Percentiles rank a stretch among this genome's conserved stretches.
Evolutionary conservation across 352 stramenopile genomes (phyloP).

Genomic region (Globisporangium nagaii): DNA sequence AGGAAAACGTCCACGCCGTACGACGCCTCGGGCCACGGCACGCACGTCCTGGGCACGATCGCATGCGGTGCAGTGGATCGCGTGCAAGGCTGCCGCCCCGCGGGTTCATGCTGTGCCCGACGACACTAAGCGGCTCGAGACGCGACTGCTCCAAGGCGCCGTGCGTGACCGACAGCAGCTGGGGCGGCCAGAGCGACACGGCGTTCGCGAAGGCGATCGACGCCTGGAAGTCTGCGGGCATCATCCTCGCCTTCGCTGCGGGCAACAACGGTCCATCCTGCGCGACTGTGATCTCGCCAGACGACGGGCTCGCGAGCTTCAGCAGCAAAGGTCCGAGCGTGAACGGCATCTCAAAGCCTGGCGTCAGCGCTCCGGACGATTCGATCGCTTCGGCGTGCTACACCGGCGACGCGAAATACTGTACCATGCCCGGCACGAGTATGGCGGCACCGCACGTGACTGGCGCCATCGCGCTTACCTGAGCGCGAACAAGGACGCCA

Average conservation of each 20-base stretch:
- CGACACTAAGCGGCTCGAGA: neutral
- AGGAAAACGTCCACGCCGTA: constrained; percentile 2
- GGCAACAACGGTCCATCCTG: constrained; percentile 14
- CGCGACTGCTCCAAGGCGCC: constrained; percentile 17
- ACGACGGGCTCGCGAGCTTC: constrained; percentile 1
- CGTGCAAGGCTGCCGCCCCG: constrained; percentile 10
- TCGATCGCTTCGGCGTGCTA: no score
- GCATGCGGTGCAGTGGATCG: constrained; percentile 20
- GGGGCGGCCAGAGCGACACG: neutral
- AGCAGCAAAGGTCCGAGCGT: no score
- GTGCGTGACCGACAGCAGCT: constrained; percentile 18
- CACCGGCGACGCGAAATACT: no score
- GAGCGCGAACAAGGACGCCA: no score
- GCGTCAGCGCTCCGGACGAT: no score
- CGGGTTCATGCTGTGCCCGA: constrained; percentile 16
- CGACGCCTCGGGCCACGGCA: constrained; percentile 18
- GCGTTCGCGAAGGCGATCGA: no score
- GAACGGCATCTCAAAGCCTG: no score
- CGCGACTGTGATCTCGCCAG: constrained; percentile 8
- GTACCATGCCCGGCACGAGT: no score
- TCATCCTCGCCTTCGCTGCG: constrained; percentile 14
- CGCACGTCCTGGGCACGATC: constrained; percentile 9
- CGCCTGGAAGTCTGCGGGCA: constrained; percentile 16
- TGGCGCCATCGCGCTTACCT: no score
- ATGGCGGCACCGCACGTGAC: no score